Conservation (phyloP, 225 moss, liverwort and hornwort genomes). For the Lunularia cruciata region DNA sequence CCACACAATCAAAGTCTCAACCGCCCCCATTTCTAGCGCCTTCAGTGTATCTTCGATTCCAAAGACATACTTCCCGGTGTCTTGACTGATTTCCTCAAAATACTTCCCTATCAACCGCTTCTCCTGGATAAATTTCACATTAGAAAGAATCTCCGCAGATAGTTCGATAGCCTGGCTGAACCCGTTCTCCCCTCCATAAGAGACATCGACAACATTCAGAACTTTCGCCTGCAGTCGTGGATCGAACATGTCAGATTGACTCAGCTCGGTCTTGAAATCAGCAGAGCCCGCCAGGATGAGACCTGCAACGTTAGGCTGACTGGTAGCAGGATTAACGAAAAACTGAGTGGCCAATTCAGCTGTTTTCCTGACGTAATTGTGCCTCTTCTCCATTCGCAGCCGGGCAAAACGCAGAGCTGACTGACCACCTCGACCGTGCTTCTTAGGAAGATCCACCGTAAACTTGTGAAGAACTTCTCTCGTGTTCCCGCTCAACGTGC, state of each 20-base stretch:
- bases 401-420: slow-evolving; percentile 89
- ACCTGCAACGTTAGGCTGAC: slow-evolving; percentile 91
- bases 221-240: slow-evolving; percentile 93
- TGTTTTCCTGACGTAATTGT: slow-evolving; percentile 94
- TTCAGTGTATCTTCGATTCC: slow-evolving; percentile 89
- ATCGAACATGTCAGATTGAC: slow-evolving; percentile 97
- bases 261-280: slow-evolving; percentile 93
- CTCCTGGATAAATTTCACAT: slow-evolving; percentile 95
- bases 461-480: slow-evolving; percentile 95
- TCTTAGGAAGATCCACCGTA: slow-evolving; percentile 93
- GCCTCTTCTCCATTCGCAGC: slow-evolving; percentile 94
- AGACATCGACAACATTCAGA: slow-evolving; percentile 88
- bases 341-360: slow-evolving; percentile 93
- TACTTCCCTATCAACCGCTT: slow-evolving; percentile 92
- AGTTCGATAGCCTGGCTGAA: slow-evolving; percentile 94
- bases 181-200: slow-evolving; percentile 90
- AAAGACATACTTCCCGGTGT: slow-evolving; percentile 93
- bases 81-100: slow-evolving; percentile 97
- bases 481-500: slow-evolving; percentile 87
- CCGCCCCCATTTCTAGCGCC: slow-evolving; percentile 89
- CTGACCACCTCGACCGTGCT: slow-evolving; percentile 95
- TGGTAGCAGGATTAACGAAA: slow-evolving; percentile 84
- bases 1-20: slow-evolving; percentile 96
- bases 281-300: slow-evolving; percentile 88
- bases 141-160: slow-evolving; percentile 89